Evolutionary conservation across 345 rosid genomes (phyloP).

Genomic region (Clausena lansium): DNA sequence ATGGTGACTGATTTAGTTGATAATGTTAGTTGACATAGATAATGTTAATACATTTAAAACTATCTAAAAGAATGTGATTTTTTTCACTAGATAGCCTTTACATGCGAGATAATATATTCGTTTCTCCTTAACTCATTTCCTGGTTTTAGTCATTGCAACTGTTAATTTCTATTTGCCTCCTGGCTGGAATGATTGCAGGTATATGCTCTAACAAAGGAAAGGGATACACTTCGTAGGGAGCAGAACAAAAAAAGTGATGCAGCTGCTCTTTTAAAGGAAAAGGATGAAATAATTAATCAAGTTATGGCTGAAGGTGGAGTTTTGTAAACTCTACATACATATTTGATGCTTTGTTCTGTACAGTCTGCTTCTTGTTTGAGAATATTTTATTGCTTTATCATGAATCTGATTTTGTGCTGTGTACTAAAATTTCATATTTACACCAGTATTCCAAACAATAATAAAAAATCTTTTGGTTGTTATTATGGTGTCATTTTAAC

Average conservation of each 20-base stretch:
- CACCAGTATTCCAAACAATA: background rate
- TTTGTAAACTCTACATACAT: constrained; percentile 12
- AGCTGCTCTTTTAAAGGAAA: constrained; percentile 95
- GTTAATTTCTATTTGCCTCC: constrained; percentile 6
- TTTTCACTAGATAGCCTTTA: background rate
- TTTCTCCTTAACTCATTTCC: background rate
- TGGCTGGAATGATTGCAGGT: constrained; percentile 47
- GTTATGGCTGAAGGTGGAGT: constrained; percentile 98
- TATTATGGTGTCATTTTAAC: background rate
- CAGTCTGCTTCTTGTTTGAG: constrained; percentile 4
- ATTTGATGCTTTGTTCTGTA: background rate
- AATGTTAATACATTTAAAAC: background rate
- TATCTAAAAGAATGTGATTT: background rate
- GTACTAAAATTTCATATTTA: background rate
- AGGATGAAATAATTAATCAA: constrained; percentile 96
- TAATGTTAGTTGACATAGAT: background rate
- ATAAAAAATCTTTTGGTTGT: background rate
- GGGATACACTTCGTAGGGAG: constrained; percentile 97
- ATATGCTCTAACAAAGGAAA: constrained; percentile 95
- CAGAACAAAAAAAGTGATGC: constrained; percentile 95
- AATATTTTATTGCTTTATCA: constrained; percentile 1
- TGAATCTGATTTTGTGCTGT: background rate
- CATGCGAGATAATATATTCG: background rate
- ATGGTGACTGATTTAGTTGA: background rate
- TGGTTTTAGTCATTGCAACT: background rate